phyloP scores from a whole-genome alignment of 768 basidiomycete species.

The Pulveroboletus ravenelii region DNA sequence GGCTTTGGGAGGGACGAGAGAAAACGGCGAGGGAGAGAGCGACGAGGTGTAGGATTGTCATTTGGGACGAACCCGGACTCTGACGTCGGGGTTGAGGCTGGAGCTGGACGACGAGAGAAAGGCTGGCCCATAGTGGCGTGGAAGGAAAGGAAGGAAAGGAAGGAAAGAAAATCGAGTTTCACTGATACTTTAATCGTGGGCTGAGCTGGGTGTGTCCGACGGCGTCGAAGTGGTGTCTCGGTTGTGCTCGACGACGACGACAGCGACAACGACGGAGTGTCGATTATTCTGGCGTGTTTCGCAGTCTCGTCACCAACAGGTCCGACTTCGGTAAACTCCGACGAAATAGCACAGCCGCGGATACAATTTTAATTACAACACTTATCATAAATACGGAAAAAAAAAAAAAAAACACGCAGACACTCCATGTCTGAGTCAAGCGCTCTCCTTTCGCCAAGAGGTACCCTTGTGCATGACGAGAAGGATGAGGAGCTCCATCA shows the following conservation, averaged over 20 bases:
- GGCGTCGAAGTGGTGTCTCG: conserved; percentile 8
- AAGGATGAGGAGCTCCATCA: conserved; percentile 53
- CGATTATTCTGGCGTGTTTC: conserved; percentile 26
- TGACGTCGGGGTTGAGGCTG: conserved; percentile 5
- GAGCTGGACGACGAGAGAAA: conserved; percentile 23
- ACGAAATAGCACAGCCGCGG: conserved; percentile 15
- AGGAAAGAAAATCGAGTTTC: not conserved
- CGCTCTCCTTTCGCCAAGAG: conserved; percentile 48
- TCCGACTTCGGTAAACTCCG: conserved; percentile 23
- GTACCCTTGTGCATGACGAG: conserved; percentile 57
- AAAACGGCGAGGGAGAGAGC: conserved; percentile 33
- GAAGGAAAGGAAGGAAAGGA: conserved; percentile 1
- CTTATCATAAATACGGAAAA: too few relatives aligned
- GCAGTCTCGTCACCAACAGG: conserved; percentile 21
- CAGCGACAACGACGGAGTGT: conserved; percentile 3
- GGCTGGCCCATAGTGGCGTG: conserved; percentile 28
- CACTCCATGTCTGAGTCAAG: not conserved
- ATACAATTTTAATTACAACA: conserved; percentile 4
- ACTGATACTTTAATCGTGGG: not conserved
- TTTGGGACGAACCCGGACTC: conserved; percentile 8
- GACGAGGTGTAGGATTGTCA: conserved; percentile 1
- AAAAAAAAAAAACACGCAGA: not conserved
- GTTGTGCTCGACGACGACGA: conserved; percentile 14
- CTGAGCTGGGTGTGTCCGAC: not conserved
- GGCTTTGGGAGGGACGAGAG: conserved; percentile 29